Percentiles rank a stretch among this genome's conserved stretches.
Conservation (phyloP, 305 asterid genomes). For the Nicotiana rustica region DNA sequence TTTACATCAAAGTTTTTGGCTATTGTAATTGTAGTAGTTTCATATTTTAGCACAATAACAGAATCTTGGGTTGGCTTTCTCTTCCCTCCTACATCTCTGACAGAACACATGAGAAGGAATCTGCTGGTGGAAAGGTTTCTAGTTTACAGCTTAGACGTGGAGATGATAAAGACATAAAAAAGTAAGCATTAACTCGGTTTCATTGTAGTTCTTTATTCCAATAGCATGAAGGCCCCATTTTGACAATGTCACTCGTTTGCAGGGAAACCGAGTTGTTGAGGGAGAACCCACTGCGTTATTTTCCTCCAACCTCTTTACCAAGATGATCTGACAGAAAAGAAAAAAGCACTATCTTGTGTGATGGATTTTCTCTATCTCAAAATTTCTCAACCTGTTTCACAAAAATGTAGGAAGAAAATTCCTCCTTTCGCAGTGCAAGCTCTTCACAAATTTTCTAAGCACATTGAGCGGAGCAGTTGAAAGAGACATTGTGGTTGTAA, state of each 20-base stretch:
- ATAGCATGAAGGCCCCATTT: conserved; percentile 17
- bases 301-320: conserved; percentile 73
- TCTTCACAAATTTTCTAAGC: neutral
- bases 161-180: conserved; percentile 73
- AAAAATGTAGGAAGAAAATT: neutral
- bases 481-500: neutral
- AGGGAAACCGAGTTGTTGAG: conserved; percentile 87
- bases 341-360: conserved; percentile 21
- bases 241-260: conserved; percentile 35
- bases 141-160: conserved; percentile 72
- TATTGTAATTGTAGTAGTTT: neutral
- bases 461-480: neutral
- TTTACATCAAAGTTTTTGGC: conserved; percentile 11
- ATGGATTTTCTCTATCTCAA: neutral
- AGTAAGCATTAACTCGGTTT: conserved; percentile 53
- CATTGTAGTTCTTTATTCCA: neutral
- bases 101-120: conserved; percentile 56
- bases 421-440: neutral
- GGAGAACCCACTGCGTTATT: conserved; percentile 89
- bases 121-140: conserved; percentile 57
- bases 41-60: neutral
- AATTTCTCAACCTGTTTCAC: conserved; percentile 12
- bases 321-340: conserved; percentile 49
- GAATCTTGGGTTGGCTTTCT: neutral
- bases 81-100: conserved; percentile 31